Base-by-base conservation (phyloP, 495 filamentous ascomycete species). In the Xylaria grammica region DNA sequence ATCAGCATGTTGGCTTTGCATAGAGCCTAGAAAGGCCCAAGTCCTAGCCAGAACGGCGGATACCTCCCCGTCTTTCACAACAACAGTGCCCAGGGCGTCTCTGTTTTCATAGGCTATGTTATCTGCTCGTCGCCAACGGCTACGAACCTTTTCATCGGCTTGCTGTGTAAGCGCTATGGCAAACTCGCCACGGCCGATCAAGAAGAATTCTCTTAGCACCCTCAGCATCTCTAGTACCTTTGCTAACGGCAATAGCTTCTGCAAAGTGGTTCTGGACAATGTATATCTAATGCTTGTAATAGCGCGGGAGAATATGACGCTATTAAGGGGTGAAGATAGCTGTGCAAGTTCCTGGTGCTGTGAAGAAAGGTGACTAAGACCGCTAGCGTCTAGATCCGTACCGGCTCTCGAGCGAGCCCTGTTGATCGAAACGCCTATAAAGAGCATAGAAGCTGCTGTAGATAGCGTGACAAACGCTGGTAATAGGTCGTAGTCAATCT, bases 161-260 rank as follows among this genome's bases (percentile, higher is more conserved):
- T 97, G 90, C 34, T 88, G 84, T 1, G 95, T 91, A 20, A 99
- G 79, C 10, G 91, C 87, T 65, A 94, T 85, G 7, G 92, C 92
- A 75, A 99, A 99, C 72, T 97, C 95, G 10, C 95, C 94, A 19
- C 91, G 84, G 10, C 90, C 86, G 10, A 99, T 85, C 10, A 99
- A 83, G 68, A 97, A 90, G 73, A 96, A 97, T 53, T 94, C 87
- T 58, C 93, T 86, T 0, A 97, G 84, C 24, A 97, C 78, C 46
- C 85, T 81, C 10, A 99, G 81, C 42, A 90, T 85, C 63, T 96
- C 89, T 3, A 94, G 76, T 22, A 97, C 90, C 58, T 87, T 89
- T 5, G 84, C 81, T 26, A 91, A 75, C 0, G 94, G 94, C 9
- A 98, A 78, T 3, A 98, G 78, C 61, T 89, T 89, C 46, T 92